Percentiles rank a stretch among this genome's conserved stretches.
Conservation (phyloP, 176 grass and related monocot genomes). For the Hordeum marinum region DNA sequence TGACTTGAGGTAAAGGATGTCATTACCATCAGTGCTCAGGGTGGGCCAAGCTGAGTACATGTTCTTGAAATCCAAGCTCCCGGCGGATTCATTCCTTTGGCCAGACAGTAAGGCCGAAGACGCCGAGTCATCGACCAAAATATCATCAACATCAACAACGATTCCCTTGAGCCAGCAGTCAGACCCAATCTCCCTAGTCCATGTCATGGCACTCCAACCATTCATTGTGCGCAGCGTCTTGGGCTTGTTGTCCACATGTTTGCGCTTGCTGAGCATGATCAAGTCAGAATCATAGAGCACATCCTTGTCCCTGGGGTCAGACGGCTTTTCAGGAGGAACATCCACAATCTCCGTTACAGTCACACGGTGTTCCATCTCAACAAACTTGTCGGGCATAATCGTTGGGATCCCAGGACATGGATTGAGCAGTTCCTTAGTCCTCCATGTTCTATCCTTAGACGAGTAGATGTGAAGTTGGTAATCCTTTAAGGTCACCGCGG, state of each 20-base stretch:
- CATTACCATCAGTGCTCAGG: background rate
- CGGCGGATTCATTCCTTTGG: background rate
- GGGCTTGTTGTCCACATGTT: background rate
- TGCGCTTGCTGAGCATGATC: background rate
- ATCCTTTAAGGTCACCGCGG: background rate
- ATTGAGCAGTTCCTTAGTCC: background rate
- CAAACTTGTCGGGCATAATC: background rate
- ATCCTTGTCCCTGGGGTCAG: background rate
- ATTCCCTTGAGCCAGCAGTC: background rate
- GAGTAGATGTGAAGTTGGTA: background rate
- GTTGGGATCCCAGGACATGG: background rate
- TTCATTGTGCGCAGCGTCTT: background rate
- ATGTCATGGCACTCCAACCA: conserved; percentile 10
- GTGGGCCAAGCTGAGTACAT: background rate
- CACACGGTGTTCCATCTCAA: background rate
- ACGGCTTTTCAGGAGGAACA: background rate
- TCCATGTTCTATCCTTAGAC: background rate
- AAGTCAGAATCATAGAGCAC: background rate
- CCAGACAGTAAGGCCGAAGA: background rate
- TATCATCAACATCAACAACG: background rate
- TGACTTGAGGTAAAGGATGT: background rate
- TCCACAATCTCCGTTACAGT: background rate
- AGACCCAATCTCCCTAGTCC: background rate
- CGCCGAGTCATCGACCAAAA: background rate
- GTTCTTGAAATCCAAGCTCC: background rate